A percentile compares a stretch with the other conserved stretches of the same genome.
Conservation (phyloP, 495 filamentous ascomycete genomes). For the Penicillium psychrofluorescens region DNA sequence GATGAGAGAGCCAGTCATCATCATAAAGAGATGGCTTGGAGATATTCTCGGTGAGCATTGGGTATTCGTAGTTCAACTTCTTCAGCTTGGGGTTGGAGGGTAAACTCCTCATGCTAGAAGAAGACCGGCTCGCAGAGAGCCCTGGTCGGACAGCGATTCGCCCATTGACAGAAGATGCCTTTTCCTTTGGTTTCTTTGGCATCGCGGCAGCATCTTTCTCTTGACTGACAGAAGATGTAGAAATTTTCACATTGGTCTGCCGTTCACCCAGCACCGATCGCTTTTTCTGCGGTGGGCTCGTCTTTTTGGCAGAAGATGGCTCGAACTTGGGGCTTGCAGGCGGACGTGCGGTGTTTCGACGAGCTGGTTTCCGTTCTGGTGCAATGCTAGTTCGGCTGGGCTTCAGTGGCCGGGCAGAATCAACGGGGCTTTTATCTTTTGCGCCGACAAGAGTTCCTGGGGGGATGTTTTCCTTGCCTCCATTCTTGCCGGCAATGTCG, state of each 20-base stretch:
- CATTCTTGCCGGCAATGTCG: constrained; percentile 35
- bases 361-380: background rate
- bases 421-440: constrained; percentile 8
- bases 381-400: background rate
- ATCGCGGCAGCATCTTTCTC: background rate
- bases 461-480: constrained; percentile 43
- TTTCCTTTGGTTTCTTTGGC: background rate
- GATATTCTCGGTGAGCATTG: constrained; percentile 49
- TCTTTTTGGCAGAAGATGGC: background rate
- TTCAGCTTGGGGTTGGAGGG: constrained; percentile 7
- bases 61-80: constrained; percentile 34
- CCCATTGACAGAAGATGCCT: constrained; percentile 4
- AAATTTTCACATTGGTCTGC: constrained; percentile 4
- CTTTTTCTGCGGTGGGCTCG: background rate
- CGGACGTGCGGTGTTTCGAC: background rate
- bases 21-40: constrained; percentile 53
- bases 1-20: constrained; percentile 57
- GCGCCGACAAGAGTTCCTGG: constrained; percentile 18
- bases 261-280: constrained; percentile 6
- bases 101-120: background rate
- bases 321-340: constrained; percentile 1
- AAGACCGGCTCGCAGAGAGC: constrained; percentile 1
- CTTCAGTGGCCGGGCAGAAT: constrained; percentile 2
- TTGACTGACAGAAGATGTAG: background rate
- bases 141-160: constrained; percentile 6